Evolutionary conservation across 306 rosid genomes (phyloP).

Genomic region (Hippophae gyantsensis): DNA sequence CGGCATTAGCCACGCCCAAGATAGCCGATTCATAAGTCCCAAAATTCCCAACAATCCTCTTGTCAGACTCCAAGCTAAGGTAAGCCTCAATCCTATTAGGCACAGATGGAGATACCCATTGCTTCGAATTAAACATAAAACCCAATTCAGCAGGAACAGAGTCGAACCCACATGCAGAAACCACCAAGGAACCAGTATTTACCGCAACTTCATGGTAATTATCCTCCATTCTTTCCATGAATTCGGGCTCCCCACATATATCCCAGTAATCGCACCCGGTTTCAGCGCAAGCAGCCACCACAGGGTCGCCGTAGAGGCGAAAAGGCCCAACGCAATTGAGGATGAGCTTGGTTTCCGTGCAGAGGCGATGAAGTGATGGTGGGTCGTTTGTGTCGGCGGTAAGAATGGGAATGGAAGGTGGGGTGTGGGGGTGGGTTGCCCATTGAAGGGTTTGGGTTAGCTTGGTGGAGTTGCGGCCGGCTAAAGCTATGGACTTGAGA

Average conservation of each 20-base stretch:
- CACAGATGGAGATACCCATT: constrained; percentile 45
- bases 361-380: constrained; percentile 48
- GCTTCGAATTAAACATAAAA: constrained; percentile 56
- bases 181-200: constrained; percentile 49
- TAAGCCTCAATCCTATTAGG: constrained; percentile 57
- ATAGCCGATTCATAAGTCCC: constrained; percentile 83
- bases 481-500: constrained; percentile 60
- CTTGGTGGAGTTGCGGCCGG: constrained; percentile 56
- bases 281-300: constrained; percentile 61
- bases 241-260: constrained; percentile 82
- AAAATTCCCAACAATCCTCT: constrained; percentile 51
- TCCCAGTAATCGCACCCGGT: constrained; percentile 73
- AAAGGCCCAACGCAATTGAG: constrained; percentile 94
- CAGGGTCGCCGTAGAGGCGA: constrained; percentile 71
- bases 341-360: constrained; percentile 50
- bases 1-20: constrained; percentile 50
- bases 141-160: constrained; percentile 90
- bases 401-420: constrained; percentile 48
- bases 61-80: constrained; percentile 61
- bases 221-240: constrained; percentile 69
- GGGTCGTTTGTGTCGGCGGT: constrained; percentile 54
- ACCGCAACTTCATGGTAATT: constrained; percentile 31
- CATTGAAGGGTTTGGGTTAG: constrained; percentile 51
- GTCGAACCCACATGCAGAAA: constrained; percentile 88
- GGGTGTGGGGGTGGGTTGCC: constrained; percentile 51